Conservation (phyloP, 2,329 filamentous ascomycete species). For the Stachybotrys echinatus region DNA sequence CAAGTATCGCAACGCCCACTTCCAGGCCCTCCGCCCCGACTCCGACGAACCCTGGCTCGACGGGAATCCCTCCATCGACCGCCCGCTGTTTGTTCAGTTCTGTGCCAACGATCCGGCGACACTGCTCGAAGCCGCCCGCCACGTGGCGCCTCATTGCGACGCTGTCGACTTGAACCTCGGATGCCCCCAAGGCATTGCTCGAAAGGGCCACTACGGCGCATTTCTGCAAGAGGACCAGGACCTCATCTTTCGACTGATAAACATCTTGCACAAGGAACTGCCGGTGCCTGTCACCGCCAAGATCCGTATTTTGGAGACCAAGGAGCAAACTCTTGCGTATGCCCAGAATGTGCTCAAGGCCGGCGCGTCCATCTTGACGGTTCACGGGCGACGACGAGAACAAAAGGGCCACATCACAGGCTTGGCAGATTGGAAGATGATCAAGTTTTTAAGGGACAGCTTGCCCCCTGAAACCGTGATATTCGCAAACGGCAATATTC, state of each 20-base stretch:
- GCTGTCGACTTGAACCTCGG: constrained; percentile 94
- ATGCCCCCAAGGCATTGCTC: constrained; percentile 92
- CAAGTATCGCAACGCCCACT: constrained; percentile 74
- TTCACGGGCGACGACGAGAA: constrained; percentile 82
- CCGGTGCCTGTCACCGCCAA: constrained; percentile 88
- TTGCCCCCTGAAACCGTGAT: constrained; percentile 84
- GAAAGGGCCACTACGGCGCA: constrained; percentile 84
- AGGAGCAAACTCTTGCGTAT: constrained; percentile 82
- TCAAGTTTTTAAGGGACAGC: constrained; percentile 76
- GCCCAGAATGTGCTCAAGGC: constrained; percentile 81
- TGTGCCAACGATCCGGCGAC: constrained; percentile 85
- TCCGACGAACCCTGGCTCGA: constrained; percentile 60
- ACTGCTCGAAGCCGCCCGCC: constrained; percentile 70
- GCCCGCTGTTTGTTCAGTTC: constrained; percentile 93
- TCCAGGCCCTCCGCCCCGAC: constrained; percentile 57
- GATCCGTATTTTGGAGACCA: constrained; percentile 83
- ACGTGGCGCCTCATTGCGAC: constrained; percentile 83
- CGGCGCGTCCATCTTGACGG: constrained; percentile 87
- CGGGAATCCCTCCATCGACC: constrained; percentile 77
- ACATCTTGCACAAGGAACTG: constrained; percentile 72
- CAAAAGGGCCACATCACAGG: constrained; percentile 97
- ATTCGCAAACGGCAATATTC: constrained; percentile 93
- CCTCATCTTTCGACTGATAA: constrained; percentile 76
- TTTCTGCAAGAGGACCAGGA: constrained; percentile 93
- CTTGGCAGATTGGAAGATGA: constrained; percentile 83